Percentiles rank a stretch among this genome's conserved stretches.
Evolutionary conservation across 352 stramenopile genomes (phyloP).

Genomic region (Ochromonadaceae sp.): DNA sequence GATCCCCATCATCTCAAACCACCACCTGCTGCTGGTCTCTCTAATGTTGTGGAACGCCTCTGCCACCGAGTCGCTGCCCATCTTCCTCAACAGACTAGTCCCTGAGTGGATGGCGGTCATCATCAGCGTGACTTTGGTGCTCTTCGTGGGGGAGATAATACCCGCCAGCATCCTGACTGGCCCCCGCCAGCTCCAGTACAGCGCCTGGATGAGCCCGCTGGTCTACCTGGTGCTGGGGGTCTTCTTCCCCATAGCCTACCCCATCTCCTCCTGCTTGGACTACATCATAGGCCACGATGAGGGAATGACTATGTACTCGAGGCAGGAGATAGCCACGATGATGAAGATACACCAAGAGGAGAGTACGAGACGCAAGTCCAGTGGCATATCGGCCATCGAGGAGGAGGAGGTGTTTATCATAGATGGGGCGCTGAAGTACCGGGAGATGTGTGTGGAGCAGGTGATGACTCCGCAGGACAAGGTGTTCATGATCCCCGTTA

Average conservation of each 20-base stretch:
- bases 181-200: slow-evolving; percentile 52
- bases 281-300: slow-evolving; percentile 74
- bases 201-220: slow-evolving; percentile 50
- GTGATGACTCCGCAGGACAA: slow-evolving; percentile 46
- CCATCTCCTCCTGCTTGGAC: slow-evolving; percentile 77
- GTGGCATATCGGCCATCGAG: slow-evolving; percentile 56
- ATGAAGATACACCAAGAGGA: slow-evolving; percentile 88
- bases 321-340: slow-evolving; percentile 78
- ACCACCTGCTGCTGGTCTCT: slow-evolving; percentile 91
- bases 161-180: slow-evolving; percentile 10
- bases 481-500: slow-evolving; percentile 81
- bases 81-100: slow-evolving; percentile 85
- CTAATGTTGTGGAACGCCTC: slow-evolving; percentile 89
- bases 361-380: slow-evolving; percentile 51
- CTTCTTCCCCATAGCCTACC: slow-evolving; percentile 82
- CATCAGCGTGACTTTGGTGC: slow-evolving; percentile 32
- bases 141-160: slow-evolving; percentile 75
- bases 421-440: slow-evolving; percentile 80
- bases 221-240: slow-evolving; percentile 77
- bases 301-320: slow-evolving; percentile 76
- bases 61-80: slow-evolving; percentile 90
- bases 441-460: slow-evolving; percentile 62
- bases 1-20: slow-evolving; percentile 68
- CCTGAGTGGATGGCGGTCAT: slow-evolving; percentile 82
- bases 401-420: slow-evolving; percentile 80